A percentile compares a stretch with the other conserved stretches of the same genome.
Evolutionary conservation across 2,329 filamentous ascomycete species (phyloP).

Genomic region (Talaromyces sp.): DNA sequence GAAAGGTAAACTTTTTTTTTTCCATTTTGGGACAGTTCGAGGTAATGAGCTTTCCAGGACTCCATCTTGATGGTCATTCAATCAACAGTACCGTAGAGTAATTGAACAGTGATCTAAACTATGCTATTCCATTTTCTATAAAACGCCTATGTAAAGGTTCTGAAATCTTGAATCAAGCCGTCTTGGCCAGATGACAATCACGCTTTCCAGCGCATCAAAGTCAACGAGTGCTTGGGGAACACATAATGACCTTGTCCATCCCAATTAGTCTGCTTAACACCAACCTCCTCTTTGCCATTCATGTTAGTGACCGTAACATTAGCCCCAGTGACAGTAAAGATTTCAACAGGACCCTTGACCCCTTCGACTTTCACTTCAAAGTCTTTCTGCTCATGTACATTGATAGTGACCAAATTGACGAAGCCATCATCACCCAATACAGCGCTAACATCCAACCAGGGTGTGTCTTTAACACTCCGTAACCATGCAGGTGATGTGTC

Average conservation of each 20-base stretch:
- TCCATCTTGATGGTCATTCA: background rate
- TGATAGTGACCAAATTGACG: conserved; percentile 68
- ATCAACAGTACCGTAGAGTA: background rate
- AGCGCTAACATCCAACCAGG: conserved; percentile 52
- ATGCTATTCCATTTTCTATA: background rate
- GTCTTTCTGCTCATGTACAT: conserved; percentile 61
- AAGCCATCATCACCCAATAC: conserved; percentile 53
- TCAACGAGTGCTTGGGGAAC: conserved; percentile 69
- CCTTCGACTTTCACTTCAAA: conserved; percentile 62
- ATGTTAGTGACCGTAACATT: conserved; percentile 60
- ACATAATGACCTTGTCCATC: conserved; percentile 59
- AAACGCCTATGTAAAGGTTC: background rate
- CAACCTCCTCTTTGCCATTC: conserved; percentile 60
- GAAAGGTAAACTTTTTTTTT: conserved; percentile 2
- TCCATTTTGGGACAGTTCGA: conserved; percentile 1
- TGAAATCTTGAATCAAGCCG: background rate
- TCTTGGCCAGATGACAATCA: background rate
- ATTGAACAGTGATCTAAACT: background rate
- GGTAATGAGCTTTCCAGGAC: background rate
- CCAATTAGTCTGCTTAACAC: conserved; percentile 61
- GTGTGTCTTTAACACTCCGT: conserved; percentile 57
- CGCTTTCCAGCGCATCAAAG: conserved; percentile 59
- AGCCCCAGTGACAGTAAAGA: conserved; percentile 61
- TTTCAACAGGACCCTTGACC: conserved; percentile 50
- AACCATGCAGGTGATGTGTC: conserved; percentile 41